A percentile compares a stretch with the other conserved stretches of the same genome.
phyloP scores from a whole-genome alignment of 441 rosid species.

The Adansonia madagascariensis region DNA sequence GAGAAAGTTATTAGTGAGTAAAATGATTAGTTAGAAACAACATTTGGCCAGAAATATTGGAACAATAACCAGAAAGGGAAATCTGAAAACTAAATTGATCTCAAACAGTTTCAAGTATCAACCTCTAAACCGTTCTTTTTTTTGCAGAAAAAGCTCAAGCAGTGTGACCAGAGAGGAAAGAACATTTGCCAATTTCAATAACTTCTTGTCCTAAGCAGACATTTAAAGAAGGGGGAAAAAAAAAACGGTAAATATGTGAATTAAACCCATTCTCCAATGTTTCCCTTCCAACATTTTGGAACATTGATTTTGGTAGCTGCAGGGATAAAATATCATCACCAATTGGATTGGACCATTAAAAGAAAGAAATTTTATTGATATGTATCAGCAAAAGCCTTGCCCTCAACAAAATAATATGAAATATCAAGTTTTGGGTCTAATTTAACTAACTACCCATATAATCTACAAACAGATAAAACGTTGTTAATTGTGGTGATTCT shows the following conservation, averaged over 20 bases:
- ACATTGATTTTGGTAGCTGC: background rate
- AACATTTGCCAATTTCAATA: background rate
- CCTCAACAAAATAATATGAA: background rate
- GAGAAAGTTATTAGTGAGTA: background rate
- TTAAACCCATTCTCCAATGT: background rate
- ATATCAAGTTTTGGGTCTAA: background rate
- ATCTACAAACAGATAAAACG: slow-evolving; percentile 7
- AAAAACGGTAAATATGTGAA: background rate
- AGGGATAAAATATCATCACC: slow-evolving; percentile 1
- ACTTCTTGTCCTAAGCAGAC: background rate
- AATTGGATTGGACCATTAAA: background rate
- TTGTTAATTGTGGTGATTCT: background rate
- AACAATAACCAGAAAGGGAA: background rate
- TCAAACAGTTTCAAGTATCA: background rate
- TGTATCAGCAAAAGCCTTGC: background rate
- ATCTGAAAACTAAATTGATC: background rate
- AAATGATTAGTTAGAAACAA: background rate
- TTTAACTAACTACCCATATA: background rate
- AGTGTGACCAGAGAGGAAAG: background rate
- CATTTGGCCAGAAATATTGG: background rate
- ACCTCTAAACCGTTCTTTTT: background rate
- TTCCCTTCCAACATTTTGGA: background rate
- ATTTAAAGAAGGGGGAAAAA: background rate
- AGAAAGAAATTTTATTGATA: slow-evolving; percentile 6
- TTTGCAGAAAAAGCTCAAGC: background rate